phyloP scores from a whole-genome alignment of 345 rosid species.

The Adansonia digitata region DNA sequence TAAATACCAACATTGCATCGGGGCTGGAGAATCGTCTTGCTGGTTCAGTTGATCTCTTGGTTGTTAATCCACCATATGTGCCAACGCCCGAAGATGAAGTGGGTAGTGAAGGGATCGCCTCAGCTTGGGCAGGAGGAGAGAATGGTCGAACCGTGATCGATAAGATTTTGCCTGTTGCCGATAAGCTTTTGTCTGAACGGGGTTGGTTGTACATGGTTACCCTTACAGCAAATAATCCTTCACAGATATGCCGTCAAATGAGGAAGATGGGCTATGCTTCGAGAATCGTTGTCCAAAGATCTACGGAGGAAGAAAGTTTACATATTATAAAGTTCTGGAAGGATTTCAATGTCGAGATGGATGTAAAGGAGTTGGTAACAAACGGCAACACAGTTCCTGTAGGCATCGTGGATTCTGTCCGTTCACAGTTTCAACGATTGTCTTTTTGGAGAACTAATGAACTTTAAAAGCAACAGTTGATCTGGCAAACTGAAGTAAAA shows the following conservation, averaged over 20 bases:
- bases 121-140: constrained; percentile 96
- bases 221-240: constrained; percentile 47
- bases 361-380: constrained; percentile 16
- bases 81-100: constrained; percentile 94
- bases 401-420: constrained; percentile 26
- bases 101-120: constrained; percentile 50
- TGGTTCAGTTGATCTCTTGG: constrained; percentile 68
- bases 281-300: constrained; percentile 68
- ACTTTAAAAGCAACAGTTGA: not conserved
- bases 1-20: constrained; percentile 54
- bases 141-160: constrained; percentile 60
- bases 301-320: constrained; percentile 72
- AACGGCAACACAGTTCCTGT: constrained; percentile 17
- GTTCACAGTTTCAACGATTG: constrained; percentile 23
- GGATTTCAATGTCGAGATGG: constrained; percentile 27
- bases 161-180: constrained; percentile 56
- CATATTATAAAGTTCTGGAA: constrained; percentile 64
- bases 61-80: constrained; percentile 93
- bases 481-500: not conserved
- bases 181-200: constrained; percentile 50
- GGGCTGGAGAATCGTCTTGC: constrained; percentile 63
- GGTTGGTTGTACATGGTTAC: constrained; percentile 88
- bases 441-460: constrained; percentile 1
- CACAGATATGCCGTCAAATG: constrained; percentile 64
- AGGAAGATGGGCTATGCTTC: constrained; percentile 62